Evolutionary conservation across 164 flowering plant species (phyloP).

Genomic region (Kalanchoe fedtschenkoi): DNA sequence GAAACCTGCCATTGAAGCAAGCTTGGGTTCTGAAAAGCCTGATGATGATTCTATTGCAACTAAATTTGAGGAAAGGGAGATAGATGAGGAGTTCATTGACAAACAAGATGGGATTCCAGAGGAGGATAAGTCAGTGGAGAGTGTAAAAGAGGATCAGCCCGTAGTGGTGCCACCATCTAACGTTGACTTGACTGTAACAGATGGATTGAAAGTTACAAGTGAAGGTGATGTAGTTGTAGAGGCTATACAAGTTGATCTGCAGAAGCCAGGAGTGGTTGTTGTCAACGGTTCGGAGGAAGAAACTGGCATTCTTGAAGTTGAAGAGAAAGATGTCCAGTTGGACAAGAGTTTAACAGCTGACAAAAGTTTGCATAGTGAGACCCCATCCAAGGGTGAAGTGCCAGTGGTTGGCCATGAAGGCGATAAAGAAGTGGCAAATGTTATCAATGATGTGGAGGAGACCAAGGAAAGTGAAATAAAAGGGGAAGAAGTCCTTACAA

Average conservation of each 20-base stretch:
- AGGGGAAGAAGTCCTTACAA: background rate
- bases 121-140: background rate
- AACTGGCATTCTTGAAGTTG: background rate
- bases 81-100: background rate
- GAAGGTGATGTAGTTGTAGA: background rate
- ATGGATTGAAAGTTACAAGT: background rate
- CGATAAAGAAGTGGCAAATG: too few relatives aligned
- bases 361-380: background rate
- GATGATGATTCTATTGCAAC: background rate
- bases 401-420: background rate
- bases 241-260: background rate
- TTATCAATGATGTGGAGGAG: too few relatives aligned
- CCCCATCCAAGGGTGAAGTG: background rate
- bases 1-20: background rate
- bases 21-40: conserved; percentile 1
- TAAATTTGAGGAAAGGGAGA: conserved; percentile 3
- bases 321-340: background rate
- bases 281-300: background rate
- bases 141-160: background rate
- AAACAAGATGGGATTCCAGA: background rate
- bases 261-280: background rate
- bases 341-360: background rate
- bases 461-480: too few relatives aligned
- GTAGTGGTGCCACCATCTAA: background rate
- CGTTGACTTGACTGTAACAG: background rate